phyloP scores from a whole-genome alignment of 2,329 filamentous ascomycete genomes.

The Aureobasidium sp. region DNA sequence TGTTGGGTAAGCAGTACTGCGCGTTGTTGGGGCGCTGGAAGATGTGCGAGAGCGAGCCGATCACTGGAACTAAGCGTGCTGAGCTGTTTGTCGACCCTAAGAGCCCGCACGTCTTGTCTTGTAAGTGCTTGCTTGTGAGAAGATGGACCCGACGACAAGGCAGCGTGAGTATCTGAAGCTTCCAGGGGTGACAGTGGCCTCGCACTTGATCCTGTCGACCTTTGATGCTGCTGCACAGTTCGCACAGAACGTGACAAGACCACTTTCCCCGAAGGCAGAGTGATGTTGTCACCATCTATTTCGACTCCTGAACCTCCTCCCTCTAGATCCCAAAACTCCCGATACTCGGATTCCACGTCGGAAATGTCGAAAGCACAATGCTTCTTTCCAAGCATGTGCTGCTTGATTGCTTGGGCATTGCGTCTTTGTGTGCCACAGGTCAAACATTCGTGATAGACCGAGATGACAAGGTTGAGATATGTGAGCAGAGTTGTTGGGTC shows the following conservation, averaged over 20 bases:
- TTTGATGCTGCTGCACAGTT: background rate
- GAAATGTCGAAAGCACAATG: slow-evolving; percentile 91
- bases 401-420: slow-evolving; percentile 74
- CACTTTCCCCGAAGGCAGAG: background rate
- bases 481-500: slow-evolving; percentile 74
- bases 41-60: background rate
- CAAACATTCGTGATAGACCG: slow-evolving; percentile 74
- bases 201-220: background rate
- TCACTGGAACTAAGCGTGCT: background rate
- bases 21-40: background rate
- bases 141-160: background rate
- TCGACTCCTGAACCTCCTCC: background rate
- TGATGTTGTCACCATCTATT: background rate
- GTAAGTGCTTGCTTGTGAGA: background rate
- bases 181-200: background rate
- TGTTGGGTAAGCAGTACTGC: background rate
- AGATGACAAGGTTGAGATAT: slow-evolving; percentile 72
- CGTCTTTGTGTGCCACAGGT: slow-evolving; percentile 79
- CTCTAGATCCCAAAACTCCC: slow-evolving; percentile 88
- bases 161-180: background rate
- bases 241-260: background rate
- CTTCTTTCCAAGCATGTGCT: slow-evolving; percentile 93
- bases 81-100: background rate
- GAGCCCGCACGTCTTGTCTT: background rate
- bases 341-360: slow-evolving; percentile 85